Conservation (phyloP, 1,284 basidiomycete species). For the Cutaneotrichosporon mucoides region DNA sequence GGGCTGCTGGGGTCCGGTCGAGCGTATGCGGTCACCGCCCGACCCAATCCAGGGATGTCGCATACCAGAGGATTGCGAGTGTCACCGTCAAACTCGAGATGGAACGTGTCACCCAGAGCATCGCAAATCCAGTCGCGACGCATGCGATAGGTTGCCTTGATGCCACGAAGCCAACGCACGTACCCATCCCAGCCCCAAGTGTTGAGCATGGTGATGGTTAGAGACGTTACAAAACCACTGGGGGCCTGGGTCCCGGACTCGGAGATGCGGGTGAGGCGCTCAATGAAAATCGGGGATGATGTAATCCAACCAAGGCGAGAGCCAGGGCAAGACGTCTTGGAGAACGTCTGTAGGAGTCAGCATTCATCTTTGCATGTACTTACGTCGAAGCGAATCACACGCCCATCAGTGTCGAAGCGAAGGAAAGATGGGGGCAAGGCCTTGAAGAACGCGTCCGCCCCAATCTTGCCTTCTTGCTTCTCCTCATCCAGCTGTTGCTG, state of each 20-base stretch:
- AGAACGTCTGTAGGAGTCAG: slow-evolving; percentile 55
- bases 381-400: slow-evolving; percentile 50
- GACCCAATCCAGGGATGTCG: slow-evolving; percentile 18
- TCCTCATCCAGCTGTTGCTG: slow-evolving; percentile 38
- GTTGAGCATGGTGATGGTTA: slow-evolving; percentile 62
- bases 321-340: slow-evolving; percentile 75
- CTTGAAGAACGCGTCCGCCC: slow-evolving; percentile 43
- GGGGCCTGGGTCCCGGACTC: slow-evolving; percentile 70
- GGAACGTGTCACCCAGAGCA: slow-evolving; percentile 45
- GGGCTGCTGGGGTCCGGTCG: slow-evolving; percentile 6
- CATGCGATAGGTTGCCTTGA: slow-evolving; percentile 48
- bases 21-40: slow-evolving; percentile 23
- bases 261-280: slow-evolving; percentile 67
- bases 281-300: slow-evolving; percentile 53
- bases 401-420: slow-evolving; percentile 51
- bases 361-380: slow-evolving; percentile 11
- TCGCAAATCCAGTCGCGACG: slow-evolving; percentile 49
- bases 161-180: slow-evolving; percentile 67
- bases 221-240: slow-evolving; percentile 61
- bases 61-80: slow-evolving; percentile 18
- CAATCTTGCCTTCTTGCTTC: slow-evolving; percentile 40
- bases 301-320: slow-evolving; percentile 76
- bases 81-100: slow-evolving; percentile 40
- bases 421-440: slow-evolving; percentile 64
- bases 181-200: slow-evolving; percentile 67